Base-by-base conservation (phyloP, 2,329 filamentous ascomycete species). In the Didymella glomerata region DNA sequence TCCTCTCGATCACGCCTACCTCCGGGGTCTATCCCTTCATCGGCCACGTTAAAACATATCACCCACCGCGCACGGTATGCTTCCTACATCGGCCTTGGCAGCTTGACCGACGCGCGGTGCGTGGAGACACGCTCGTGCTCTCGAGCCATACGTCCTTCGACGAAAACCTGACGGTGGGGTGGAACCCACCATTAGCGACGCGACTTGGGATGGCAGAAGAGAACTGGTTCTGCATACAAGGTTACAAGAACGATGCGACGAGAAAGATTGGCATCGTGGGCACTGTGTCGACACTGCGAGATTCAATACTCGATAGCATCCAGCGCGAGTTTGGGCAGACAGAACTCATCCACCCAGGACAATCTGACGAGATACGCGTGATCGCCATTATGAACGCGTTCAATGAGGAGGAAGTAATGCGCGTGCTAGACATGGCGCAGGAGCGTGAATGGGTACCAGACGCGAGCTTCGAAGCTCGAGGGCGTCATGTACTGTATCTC, bases 301-400 rank as follows among this genome's bases (percentile, higher is more conserved):
- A 62, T 1, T 38, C 63, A 9, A 44, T 76, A 20, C 40, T 72
- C 1, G 42, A 52, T 8, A 57, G 48, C 10, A 69, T 76, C 41
- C 55, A 65, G 41, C 36, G 58, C 10, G 70, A 77, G 42, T 75
- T 73, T 63, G 72, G 70, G 4, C 57, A 58, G 18, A 64, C 63
- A 1, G 75, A 75, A 32, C 47, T 72, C 13, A 60, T 71, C n/a
- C 57, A 66, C 2, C 54, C 63, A 28, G 72, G 70, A 1, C 52
- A 42, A 4, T 68, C 63, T 3, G 67, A 68, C 8, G 69, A 74
- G 34, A 68, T 70, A 27, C 56, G 48, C 18, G 61, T 69, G 10
- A 48, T 77, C 6, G 77, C 77, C 3, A 77, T 78, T 32, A 79
- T 79, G 77, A 79, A 78, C 49, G 78, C 77, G 0, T 79, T 80